These are phyloP conservation scores for Stagonosporopsis rhizophila DNA, from an alignment of 2,329 filamentous ascomycete species.

Conservation along the genomic window DNA sequence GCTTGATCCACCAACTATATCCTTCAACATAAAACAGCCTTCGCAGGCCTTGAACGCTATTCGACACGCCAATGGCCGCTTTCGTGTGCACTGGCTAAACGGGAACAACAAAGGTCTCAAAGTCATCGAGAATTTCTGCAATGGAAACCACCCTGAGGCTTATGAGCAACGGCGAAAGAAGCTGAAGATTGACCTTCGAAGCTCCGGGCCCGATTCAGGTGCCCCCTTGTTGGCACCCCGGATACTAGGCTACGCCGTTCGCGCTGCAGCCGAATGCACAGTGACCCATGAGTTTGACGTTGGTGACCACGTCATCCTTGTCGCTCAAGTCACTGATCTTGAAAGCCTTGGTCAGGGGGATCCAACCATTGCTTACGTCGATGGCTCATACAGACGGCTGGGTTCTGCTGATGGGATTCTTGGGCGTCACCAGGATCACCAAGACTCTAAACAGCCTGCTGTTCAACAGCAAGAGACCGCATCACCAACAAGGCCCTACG, in stretches of 20 bases:
- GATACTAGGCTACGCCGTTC: slow-evolving; percentile 22
- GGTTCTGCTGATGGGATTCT: slow-evolving; percentile 10
- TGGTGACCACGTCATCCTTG: slow-evolving; percentile 57
- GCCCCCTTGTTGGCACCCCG: slow-evolving; percentile 25
- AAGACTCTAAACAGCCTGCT: not conserved
- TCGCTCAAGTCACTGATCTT: slow-evolving; percentile 50
- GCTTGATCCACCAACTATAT: slow-evolving; percentile 64
- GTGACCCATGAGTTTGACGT: slow-evolving; percentile 49
- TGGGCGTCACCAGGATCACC: not conserved
- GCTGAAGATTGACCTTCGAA: slow-evolving; percentile 19
- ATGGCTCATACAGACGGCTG: slow-evolving; percentile 33
- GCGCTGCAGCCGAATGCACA: slow-evolving; percentile 45
- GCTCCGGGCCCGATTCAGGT: not conserved
- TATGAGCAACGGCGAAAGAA: slow-evolving; percentile 27
- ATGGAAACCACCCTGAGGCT: slow-evolving; percentile 34
- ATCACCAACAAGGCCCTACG: not conserved
- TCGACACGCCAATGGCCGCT: slow-evolving; percentile 47
- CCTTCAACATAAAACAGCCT: slow-evolving; percentile 66
- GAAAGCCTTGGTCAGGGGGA: not conserved
- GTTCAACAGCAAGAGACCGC: not conserved
- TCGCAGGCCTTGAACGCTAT: slow-evolving; percentile 65
- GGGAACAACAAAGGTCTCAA: slow-evolving; percentile 37
- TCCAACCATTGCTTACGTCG: slow-evolving; percentile 35
- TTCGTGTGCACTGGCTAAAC: slow-evolving; percentile 61
- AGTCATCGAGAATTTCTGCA: slow-evolving; percentile 40